These are phyloP conservation scores for Ceratobasidium sp. DNA, from an alignment of 1,284 basidiomycete genomes.

Conservation along the genomic window DNA sequence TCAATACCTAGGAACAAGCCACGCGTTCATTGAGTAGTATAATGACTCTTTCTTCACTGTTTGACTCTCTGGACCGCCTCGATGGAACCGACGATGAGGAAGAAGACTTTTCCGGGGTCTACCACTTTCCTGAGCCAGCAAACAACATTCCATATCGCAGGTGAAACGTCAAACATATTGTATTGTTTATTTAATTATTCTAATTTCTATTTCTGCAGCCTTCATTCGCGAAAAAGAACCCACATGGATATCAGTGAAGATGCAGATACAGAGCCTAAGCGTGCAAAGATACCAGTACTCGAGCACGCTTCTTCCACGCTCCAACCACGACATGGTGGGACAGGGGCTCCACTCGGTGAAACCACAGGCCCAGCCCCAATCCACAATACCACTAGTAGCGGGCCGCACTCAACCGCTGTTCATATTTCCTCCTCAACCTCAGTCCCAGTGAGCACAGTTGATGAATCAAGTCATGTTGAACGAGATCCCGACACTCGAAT, in stretches of 20 bases:
- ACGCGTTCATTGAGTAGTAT: constrained; percentile 17
- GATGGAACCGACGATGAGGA: constrained; percentile 18
- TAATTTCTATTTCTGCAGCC: constrained; percentile 2
- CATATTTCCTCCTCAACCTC: constrained; percentile 17
- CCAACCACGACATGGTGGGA: constrained; percentile 39
- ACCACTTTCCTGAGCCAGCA: background rate
- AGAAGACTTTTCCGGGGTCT: background rate
- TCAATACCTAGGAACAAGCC: constrained; percentile 22
- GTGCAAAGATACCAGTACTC: constrained; percentile 6
- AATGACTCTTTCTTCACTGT: constrained; percentile 39
- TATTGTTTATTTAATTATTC: background rate
- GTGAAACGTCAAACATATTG: constrained; percentile 29
- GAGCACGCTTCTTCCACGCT: constrained; percentile 27
- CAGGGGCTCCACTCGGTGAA: constrained; percentile 39
- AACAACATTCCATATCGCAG: constrained; percentile 11
- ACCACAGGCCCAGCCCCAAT: constrained; percentile 13
- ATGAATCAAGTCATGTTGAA: background rate
- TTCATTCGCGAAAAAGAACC: constrained; percentile 31
- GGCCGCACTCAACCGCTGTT: constrained; percentile 1
- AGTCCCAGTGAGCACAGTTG: background rate
- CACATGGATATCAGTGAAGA: constrained; percentile 1
- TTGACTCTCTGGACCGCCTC: constrained; percentile 29
- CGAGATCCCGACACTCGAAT: background rate
- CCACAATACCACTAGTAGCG: constrained; percentile 9
- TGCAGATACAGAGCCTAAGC: constrained; percentile 25